Evolutionary conservation across 2,329 filamentous ascomycete species (phyloP).

Genomic region (Coniosporium tulheliwenetii): DNA sequence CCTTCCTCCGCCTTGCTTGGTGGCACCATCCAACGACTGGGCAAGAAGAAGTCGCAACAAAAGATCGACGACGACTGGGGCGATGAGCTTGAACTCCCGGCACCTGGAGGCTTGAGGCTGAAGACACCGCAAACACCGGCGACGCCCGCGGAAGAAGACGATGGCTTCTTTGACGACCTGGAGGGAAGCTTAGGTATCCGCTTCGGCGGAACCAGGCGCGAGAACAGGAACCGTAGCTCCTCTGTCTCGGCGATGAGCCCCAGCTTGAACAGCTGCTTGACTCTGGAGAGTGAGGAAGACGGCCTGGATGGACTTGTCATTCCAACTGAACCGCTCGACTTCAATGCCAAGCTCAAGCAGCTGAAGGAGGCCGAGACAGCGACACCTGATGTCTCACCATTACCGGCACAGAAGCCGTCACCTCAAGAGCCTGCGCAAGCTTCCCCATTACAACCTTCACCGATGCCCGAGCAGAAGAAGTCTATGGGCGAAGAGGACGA

Average conservation of each 20-base stretch:
- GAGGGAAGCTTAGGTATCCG: constrained; percentile 86
- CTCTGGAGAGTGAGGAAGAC: constrained; percentile 85
- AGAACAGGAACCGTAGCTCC: constrained; percentile 68
- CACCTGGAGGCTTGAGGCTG: constrained; percentile 23
- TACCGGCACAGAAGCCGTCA: constrained; percentile 6
- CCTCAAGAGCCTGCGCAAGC: constrained; percentile 2
- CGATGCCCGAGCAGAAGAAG: constrained; percentile 10
- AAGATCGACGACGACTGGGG: constrained; percentile 35
- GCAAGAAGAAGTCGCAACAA: constrained; percentile 33
- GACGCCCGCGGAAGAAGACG: constrained; percentile 34
- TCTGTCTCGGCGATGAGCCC: constrained; percentile 82
- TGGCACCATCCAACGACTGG: constrained; percentile 83
- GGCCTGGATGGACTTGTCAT: constrained; percentile 78
- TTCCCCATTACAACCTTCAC: constrained; percentile 9
- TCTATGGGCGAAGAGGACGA: constrained; percentile 42
- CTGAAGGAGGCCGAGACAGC: constrained; percentile 37
- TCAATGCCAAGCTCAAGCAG: constrained; percentile 61
- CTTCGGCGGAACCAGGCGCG: constrained; percentile 72
- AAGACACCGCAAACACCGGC: constrained; percentile 33
- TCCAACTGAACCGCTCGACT: constrained; percentile 69
- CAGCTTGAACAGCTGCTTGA: constrained; percentile 81
- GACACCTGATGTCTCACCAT: constrained; percentile 10
- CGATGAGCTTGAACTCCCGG: constrained; percentile 31
- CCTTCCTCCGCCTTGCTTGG: constrained; percentile 80
- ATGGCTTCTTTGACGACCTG: constrained; percentile 83